phyloP scores from a whole-genome alignment of 2,329 filamentous ascomycete genomes.

The Pseudopithomyces maydicus region DNA sequence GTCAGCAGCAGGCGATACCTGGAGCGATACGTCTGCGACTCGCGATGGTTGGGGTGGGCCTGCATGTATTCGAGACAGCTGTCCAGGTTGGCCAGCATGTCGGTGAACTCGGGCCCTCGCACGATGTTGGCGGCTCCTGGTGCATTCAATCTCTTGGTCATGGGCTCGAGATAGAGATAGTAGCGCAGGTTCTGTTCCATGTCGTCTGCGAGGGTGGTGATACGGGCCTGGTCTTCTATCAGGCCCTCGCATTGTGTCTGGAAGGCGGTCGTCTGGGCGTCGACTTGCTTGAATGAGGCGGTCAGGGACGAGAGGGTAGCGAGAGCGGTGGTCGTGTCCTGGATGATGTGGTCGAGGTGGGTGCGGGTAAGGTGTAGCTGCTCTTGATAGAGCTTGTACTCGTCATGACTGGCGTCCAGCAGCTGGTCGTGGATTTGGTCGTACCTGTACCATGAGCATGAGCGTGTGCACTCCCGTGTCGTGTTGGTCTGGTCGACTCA shows the following conservation, averaged over 20 bases:
- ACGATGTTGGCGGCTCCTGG: slow-evolving; percentile 87
- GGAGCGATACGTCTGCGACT: slow-evolving; percentile 85
- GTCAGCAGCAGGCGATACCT: slow-evolving; percentile 83
- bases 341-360: slow-evolving; percentile 79
- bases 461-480: not conserved
- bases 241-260: slow-evolving; percentile 90
- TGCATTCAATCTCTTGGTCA: slow-evolving; percentile 87
- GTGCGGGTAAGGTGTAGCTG: slow-evolving; percentile 80
- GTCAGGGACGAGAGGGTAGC: slow-evolving; percentile 78
- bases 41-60: slow-evolving; percentile 80
- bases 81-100: slow-evolving; percentile 86
- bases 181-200: slow-evolving; percentile 91
- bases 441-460: slow-evolving; percentile 42
- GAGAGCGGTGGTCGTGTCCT: slow-evolving; percentile 77
- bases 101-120: slow-evolving; percentile 80
- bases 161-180: slow-evolving; percentile 90
- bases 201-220: slow-evolving; percentile 79
- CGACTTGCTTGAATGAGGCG: slow-evolving; percentile 84
- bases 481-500: not conserved
- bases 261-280: slow-evolving; percentile 90
- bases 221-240: slow-evolving; percentile 77
- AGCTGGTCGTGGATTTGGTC: slow-evolving; percentile 67
- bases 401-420: slow-evolving; percentile 80
- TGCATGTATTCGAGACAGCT: slow-evolving; percentile 93
- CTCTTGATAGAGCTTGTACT: slow-evolving; percentile 81